A percentile compares a stretch with the other conserved stretches of the same genome.
Evolutionary conservation across 768 basidiomycete species (phyloP).

Genomic region (Lanmaoa rubissima): DNA sequence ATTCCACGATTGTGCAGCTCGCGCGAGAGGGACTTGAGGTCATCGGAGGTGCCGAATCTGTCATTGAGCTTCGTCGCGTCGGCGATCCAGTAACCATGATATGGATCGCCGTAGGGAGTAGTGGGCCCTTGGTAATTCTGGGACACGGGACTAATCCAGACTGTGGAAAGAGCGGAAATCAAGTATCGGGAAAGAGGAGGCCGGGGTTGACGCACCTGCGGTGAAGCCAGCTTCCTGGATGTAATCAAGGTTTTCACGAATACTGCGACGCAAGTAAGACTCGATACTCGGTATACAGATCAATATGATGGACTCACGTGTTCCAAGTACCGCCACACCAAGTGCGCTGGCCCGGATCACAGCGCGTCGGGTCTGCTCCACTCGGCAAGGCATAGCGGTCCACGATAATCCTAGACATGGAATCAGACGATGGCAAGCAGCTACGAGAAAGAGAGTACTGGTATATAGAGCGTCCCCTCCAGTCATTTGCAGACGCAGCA

Average conservation of each 20-base stretch:
- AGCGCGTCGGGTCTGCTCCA: constrained; percentile 6
- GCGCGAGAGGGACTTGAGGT: constrained; percentile 62
- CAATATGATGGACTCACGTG: neutral
- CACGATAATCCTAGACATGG: constrained; percentile 4
- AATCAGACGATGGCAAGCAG: neutral
- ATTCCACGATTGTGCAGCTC: constrained; percentile 73
- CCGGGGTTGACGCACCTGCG: constrained; percentile 45
- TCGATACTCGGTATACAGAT: too few species aligned
- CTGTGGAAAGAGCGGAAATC: constrained; percentile 30
- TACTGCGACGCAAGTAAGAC: constrained; percentile 30
- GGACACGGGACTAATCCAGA: constrained; percentile 83
- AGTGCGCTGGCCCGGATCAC: constrained; percentile 12
- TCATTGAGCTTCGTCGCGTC: constrained; percentile 66
- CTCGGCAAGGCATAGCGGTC: constrained; percentile 14
- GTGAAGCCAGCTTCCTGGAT: constrained; percentile 82
- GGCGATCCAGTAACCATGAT: constrained; percentile 84
- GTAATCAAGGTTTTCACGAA: constrained; percentile 79
- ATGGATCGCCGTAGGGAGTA: constrained; percentile 76
- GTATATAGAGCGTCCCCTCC: constrained; percentile 18
- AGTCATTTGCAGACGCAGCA: constrained; percentile 13
- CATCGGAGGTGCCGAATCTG: constrained; percentile 69
- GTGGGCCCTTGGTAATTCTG: constrained; percentile 73
- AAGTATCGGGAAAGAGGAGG: neutral
- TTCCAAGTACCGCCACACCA: constrained; percentile 20
- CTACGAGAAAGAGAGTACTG: neutral